Evolutionary conservation across 371 early-diverging fungal genomes (phyloP).

Genomic region (Synchytrium microbalum): DNA sequence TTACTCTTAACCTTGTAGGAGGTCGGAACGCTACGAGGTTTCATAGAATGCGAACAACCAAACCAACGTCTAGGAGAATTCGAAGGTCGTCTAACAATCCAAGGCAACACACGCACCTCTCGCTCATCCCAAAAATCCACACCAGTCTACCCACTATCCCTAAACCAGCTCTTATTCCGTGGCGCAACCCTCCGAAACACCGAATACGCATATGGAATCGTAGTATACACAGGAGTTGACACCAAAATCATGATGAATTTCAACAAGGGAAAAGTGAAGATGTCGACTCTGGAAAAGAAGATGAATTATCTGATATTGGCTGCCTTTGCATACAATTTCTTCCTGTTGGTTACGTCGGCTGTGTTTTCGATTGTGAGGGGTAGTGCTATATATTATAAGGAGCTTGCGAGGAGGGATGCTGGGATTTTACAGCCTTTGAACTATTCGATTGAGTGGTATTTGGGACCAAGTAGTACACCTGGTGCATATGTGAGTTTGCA

Average conservation of each 20-base stretch:
- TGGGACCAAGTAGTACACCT: constrained; percentile 14
- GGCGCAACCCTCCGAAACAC: constrained; percentile 51
- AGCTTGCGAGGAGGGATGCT: constrained; percentile 9
- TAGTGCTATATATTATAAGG: constrained; percentile 11
- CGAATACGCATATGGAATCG: constrained; percentile 63
- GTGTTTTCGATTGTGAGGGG: constrained; percentile 22
- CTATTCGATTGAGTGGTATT: constrained; percentile 30
- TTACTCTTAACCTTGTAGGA: no score
- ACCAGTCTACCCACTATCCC: constrained; percentile 20
- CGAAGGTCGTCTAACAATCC: constrained; percentile 34
- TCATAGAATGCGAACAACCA: constrained; percentile 41
- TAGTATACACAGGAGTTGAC: constrained; percentile 96
- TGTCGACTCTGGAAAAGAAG: constrained; percentile 80
- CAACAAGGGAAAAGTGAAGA: constrained; percentile 88
- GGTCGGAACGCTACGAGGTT: constrained; percentile 18
- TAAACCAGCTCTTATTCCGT: constrained; percentile 43
- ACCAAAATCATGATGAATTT: constrained; percentile 98
- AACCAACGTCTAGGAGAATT: constrained; percentile 38
- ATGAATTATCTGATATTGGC: constrained; percentile 46
- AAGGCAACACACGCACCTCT: constrained; percentile 6
- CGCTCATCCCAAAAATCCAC: background rate
- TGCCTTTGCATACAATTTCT: constrained; percentile 33
- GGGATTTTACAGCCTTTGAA: constrained; percentile 9
- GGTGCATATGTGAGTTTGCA: constrained; percentile 3
- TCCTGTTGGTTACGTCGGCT: constrained; percentile 22